phyloP scores from a whole-genome alignment of 495 filamentous ascomycete species.

The Clohesyomyces aquaticus region DNA sequence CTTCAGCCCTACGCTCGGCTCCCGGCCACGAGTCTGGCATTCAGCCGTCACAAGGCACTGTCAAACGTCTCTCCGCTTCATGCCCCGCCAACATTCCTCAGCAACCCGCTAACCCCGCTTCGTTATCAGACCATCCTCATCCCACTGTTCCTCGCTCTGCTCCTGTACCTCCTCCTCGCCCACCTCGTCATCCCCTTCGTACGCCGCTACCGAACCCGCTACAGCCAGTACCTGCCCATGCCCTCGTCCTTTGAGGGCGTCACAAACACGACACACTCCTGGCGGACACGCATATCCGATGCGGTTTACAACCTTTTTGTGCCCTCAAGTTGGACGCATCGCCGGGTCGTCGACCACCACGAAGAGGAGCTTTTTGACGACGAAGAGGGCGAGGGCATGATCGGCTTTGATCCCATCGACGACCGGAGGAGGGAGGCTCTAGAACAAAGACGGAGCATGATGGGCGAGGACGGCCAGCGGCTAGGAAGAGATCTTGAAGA shows the following conservation, averaged over 20 bases:
- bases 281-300: slow-evolving; percentile 63
- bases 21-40: too few relatives aligned
- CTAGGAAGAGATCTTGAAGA: slow-evolving; percentile 82
- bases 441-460: slow-evolving; percentile 48
- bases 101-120: slow-evolving; percentile 1
- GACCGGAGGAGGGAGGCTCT: slow-evolving; percentile 55
- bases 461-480: slow-evolving; percentile 55
- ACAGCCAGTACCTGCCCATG: slow-evolving; percentile 56
- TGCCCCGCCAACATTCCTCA: neutral
- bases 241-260: slow-evolving; percentile 50
- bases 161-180: slow-evolving; percentile 71
- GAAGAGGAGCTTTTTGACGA: slow-evolving; percentile 71
- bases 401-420: slow-evolving; percentile 59
- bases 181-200: slow-evolving; percentile 76
- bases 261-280: slow-evolving; percentile 61
- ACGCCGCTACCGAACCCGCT: slow-evolving; percentile 73
- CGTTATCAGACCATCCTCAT: slow-evolving; percentile 72
- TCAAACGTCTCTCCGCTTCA: neutral
- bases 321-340: slow-evolving; percentile 47
- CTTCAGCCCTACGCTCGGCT: too few relatives aligned
- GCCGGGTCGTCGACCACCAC: slow-evolving; percentile 51
- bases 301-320: slow-evolving; percentile 36
- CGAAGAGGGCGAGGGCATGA: slow-evolving; percentile 67
- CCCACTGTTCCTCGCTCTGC: slow-evolving; percentile 75
- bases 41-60: neutral